These are phyloP conservation scores for Parsonsia alboflavescens DNA, from an alignment of 257 asterid genomes.

Conservation along the genomic window DNA sequence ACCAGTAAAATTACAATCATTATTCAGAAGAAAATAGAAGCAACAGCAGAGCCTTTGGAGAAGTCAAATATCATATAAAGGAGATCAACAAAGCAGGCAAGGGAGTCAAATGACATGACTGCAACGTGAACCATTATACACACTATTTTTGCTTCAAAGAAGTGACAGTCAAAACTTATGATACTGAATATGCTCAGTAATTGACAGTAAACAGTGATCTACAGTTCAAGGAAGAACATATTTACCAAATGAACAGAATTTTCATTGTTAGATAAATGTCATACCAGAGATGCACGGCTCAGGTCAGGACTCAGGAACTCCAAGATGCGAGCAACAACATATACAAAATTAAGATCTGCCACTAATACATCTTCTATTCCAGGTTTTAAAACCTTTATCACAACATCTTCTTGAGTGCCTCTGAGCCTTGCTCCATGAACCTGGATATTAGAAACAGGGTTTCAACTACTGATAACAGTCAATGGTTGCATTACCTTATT, in stretches of 20 bases:
- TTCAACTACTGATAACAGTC: conserved; percentile 11
- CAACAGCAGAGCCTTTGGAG: not conserved
- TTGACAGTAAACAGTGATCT: not conserved
- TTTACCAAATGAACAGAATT: not conserved
- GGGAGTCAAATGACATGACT: not conserved
- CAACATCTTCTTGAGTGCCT: conserved; percentile 82
- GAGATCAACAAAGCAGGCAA: not conserved
- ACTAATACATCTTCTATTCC: conserved; percentile 86
- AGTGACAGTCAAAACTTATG: not conserved
- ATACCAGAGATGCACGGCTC: conserved; percentile 95
- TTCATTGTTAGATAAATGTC: conserved; percentile 4
- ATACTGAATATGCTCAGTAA: not conserved
- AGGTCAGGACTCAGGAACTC: conserved; percentile 95
- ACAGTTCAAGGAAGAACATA: not conserved
- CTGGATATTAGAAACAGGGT: conserved; percentile 41
- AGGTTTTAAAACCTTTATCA: conserved; percentile 92
- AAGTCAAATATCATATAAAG: not conserved
- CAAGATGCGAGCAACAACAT: conserved; percentile 82
- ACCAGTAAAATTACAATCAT: not conserved
- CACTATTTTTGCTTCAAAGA: not conserved
- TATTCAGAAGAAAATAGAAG: not conserved
- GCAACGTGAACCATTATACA: not conserved
- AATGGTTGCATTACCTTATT: conserved; percentile 4
- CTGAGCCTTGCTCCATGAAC: conserved; percentile 93
- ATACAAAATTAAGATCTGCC: conserved; percentile 90